A percentile compares a stretch with the other conserved stretches of the same genome.
Conservation (phyloP, 768 basidiomycete genomes). For the Candolleomyces eurysporus region DNA sequence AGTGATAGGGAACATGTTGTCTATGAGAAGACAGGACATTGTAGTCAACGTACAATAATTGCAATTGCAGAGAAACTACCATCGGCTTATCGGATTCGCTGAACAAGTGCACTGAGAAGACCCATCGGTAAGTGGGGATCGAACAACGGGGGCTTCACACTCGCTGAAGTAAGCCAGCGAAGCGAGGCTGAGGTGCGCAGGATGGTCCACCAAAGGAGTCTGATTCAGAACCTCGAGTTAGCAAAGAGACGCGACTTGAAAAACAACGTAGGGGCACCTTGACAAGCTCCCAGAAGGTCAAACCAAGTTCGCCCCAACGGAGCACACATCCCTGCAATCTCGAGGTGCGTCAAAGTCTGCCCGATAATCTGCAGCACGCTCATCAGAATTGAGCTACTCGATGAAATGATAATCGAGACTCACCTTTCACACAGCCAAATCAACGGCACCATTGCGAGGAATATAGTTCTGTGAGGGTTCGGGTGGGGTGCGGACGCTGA, state of each 20-base stretch:
- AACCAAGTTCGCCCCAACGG: conserved; percentile 86
- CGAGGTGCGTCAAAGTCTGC: conserved; percentile 73
- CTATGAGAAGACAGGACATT: conserved; percentile 30
- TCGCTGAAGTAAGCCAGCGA: conserved; percentile 80
- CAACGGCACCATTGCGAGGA: conserved; percentile 82
- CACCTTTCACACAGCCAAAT: conserved; percentile 59
- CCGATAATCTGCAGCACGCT: conserved; percentile 65
- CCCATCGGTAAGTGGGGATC: conserved; percentile 6
- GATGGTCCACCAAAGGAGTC: conserved; percentile 74
- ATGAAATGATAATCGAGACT: not conserved
- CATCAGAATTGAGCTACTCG: too few species aligned
- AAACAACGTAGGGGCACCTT: conserved; percentile 33
- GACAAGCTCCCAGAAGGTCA: conserved; percentile 82
- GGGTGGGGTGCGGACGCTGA: conserved; percentile 77
- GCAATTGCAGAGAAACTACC: conserved; percentile 36
- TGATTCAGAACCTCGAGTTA: conserved; percentile 9
- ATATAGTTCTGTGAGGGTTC: too few species aligned
- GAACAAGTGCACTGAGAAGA: conserved; percentile 68
- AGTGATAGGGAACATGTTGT: conserved; percentile 83
- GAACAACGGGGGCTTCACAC: not conserved
- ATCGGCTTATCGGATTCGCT: conserved; percentile 86
- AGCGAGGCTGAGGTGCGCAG: conserved; percentile 77
- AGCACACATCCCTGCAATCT: conserved; percentile 89
- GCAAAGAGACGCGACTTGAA: not conserved
- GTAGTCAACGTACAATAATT: not conserved